Evolutionary conservation across 495 filamentous ascomycete species (phyloP), one percentile per base, ranked within the genome.

Genomic region (Talaromyces adpressus): DNA sequence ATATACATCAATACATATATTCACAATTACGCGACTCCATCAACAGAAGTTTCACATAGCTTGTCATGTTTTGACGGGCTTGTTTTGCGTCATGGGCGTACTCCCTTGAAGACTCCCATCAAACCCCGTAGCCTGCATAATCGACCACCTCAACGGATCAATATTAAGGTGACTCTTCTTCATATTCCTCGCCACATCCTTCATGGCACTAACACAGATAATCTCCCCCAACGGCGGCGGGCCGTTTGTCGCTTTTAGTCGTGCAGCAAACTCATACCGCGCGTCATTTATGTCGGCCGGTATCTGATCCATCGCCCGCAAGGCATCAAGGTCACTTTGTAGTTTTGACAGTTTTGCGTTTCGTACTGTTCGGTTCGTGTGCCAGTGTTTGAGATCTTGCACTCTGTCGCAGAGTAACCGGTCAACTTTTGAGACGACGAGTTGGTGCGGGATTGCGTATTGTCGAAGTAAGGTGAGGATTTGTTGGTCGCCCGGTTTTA

Each of bases 371-470:
- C 67, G 68, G 47, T 75, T 73, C 30, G 69, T 39, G 49, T 75
- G 70, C 22, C 69, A 54, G 5, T 58, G 39, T 47, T 73, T 52
- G 68, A 69, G 14, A 70, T 73, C 52, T 71, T 75, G 18, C 5
- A 84, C 70, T 25, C 51, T 62, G 20, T 20, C 32, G 20, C 61
- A 66, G 5, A 73, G 54, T 22, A 84, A 53, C 39, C 79, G 77
- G 70, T 98, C 94, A 6, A 87, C 85, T 73, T 98, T 98, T 3
- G 90, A 89, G 4, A 98, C 72, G 49, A 98, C 79, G 14, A 98
- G 82, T 66, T 93, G 86, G 65, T 91, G 92, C 14, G 84, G 83
- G 12, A 94, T 84, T 8, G 78, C 82, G 5, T 79, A 75, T 57
- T 83, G 69, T 36, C 87, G 79, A 61, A 98, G 81, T 47, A 89